A percentile compares a stretch with the other conserved stretches of the same genome.
phyloP scores from a whole-genome alignment of 768 basidiomycete genomes.

The Hericium rajendrae region DNA sequence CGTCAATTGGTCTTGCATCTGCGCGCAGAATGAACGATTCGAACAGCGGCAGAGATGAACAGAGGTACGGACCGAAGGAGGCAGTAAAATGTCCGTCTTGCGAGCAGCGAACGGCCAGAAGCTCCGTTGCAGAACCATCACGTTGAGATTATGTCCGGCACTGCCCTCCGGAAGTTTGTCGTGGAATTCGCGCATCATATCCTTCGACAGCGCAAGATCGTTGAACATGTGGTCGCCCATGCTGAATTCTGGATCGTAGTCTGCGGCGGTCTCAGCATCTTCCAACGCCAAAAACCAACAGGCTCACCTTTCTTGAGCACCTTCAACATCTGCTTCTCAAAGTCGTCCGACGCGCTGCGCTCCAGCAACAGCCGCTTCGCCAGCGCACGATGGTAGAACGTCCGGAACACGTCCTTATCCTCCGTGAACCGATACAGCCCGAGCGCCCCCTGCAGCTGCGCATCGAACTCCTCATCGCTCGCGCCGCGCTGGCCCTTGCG shows the following conservation, averaged over 20 bases:
- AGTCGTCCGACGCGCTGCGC: conserved; percentile 78
- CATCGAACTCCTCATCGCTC: conserved; percentile 54
- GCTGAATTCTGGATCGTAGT: conserved; percentile 91
- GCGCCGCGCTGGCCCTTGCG: conserved; percentile 71
- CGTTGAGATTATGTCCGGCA: conserved; percentile 44
- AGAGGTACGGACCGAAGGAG: conserved; percentile 33
- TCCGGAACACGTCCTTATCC: conserved; percentile 90
- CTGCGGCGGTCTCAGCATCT: conserved; percentile 29
- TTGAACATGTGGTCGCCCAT: conserved; percentile 95
- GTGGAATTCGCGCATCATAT: conserved; percentile 61
- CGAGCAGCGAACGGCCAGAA: conserved; percentile 75
- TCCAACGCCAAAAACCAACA: background rate
- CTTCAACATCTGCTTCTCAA: conserved; percentile 76
- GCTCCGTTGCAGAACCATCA: conserved; percentile 80
- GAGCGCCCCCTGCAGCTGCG: conserved; percentile 54
- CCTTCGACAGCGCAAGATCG: conserved; percentile 70
- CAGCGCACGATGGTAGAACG: conserved; percentile 81
- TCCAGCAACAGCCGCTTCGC: conserved; percentile 84
- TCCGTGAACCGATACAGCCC: conserved; percentile 78
- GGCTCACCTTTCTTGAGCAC: conserved; percentile 65
- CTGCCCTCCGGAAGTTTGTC: conserved; percentile 18
- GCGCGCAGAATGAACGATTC: conserved; percentile 5
- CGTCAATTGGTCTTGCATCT: conserved; percentile 70
- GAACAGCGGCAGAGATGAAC: background rate
- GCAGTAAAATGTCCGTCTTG: conserved; percentile 42